Evolutionary conservation across 2,329 filamentous ascomycete species (phyloP), one percentile per base, ranked within the genome.

Genomic region (Elsinoe fawcettii): DNA sequence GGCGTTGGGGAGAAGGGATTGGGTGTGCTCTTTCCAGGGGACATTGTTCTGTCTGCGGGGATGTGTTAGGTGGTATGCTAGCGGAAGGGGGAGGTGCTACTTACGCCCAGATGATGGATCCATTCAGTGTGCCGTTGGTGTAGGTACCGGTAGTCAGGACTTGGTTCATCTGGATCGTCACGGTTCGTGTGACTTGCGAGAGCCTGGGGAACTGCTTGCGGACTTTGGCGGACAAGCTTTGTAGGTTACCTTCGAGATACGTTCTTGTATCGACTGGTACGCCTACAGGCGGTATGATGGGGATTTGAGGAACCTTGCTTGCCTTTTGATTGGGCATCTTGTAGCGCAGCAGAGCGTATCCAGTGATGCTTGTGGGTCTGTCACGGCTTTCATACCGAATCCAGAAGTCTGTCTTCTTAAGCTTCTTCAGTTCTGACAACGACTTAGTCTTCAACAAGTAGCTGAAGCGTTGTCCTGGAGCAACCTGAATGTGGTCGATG

Each of bases 381-480:
- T 80, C 77, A 14, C 75, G 74, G 6, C 74, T 80, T 59, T 79
- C 76, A 57, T 75, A 72, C 62, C 80, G 70, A 55, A 81, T 70
- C 61, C 71, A 66, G 64, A 73, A 71, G 58, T 74, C 65, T 2
- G 69, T 39, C 9, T 14, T 8, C 9, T 36, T 37, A 2, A 30
- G 16, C 9, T 34, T 20, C 2, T 36, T 18, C 25, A 53, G 32
- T n/a, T 53, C 49, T 5, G 37, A 30, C 14, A 39, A 14, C 7
- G 16, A 68, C 65, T 47, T 65, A 63, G 20, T 46, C 11, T 69
- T 73, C 32, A 86, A 69, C 1, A 85, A 69, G 0, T 77, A 71
- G 60, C 80, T 80, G 65, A 80, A 85, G 14, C 83, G 77, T 63
- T 86, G 82, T 0, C 83, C 83, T 3, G 74, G 70, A 7, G 74